Percentiles rank a stretch among this genome's conserved stretches.
These are phyloP conservation scores for Chytridium lagenaria DNA, from an alignment of 371 early-diverging fungal species.

Conservation along the genomic window DNA sequence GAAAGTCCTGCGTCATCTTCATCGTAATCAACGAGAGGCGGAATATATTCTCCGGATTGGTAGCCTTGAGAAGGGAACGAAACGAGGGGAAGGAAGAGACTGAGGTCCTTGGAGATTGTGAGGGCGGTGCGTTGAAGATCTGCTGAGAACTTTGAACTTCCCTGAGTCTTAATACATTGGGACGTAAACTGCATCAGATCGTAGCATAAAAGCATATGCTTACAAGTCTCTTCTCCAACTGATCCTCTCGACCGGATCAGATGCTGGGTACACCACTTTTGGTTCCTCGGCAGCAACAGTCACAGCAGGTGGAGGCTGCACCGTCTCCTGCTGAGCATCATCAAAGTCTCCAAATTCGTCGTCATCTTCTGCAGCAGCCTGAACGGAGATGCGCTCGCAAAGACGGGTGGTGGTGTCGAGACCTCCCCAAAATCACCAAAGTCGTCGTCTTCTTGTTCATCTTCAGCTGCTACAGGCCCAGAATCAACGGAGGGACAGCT, in stretches of 20 bases:
- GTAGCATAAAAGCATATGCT: too few species aligned
- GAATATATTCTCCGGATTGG: neutral
- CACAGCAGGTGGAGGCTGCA: neutral
- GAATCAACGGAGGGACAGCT: neutral
- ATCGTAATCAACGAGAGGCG: neutral
- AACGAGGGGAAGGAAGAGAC: neutral
- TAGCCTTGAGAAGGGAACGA: neutral
- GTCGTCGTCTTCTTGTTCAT: constrained; percentile 37
- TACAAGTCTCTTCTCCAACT: neutral
- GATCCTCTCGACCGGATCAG: neutral
- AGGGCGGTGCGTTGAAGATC: neutral
- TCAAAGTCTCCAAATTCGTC: too few species aligned
- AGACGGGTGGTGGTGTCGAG: too few species aligned
- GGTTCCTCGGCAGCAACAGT: constrained; percentile 17
- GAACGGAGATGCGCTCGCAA: too few species aligned
- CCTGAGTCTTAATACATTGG: too few species aligned
- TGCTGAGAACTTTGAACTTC: neutral
- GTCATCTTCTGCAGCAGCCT: too few species aligned
- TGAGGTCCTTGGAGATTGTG: neutral
- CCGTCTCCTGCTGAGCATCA: constrained; percentile 13
- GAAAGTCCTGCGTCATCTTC: neutral
- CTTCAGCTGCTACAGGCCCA: constrained; percentile 17
- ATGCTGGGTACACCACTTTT: neutral
- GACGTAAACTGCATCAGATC: too few species aligned
- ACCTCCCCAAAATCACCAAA: constrained; percentile 53